phyloP scores from a whole-genome alignment of 164 flowering plant species.

The Kingdonia uniflora region DNA sequence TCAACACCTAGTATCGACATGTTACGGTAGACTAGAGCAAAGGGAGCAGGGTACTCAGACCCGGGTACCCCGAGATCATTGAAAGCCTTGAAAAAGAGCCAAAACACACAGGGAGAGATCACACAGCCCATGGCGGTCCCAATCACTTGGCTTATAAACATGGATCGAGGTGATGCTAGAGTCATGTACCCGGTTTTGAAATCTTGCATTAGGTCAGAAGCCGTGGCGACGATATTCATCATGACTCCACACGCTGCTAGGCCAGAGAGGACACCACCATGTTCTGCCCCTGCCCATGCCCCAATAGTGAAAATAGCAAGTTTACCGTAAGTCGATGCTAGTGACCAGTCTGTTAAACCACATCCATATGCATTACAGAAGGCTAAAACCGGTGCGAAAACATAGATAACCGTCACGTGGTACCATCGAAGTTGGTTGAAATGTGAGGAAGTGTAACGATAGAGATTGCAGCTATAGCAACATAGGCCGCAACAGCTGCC shows the following conservation, averaged over 20 bases:
- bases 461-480: constrained; percentile 28
- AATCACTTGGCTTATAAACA: constrained; percentile 47
- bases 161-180: constrained; percentile 47
- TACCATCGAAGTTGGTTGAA: constrained; percentile 42
- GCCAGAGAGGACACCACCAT: constrained; percentile 57
- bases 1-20: constrained; percentile 48
- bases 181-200: constrained; percentile 61
- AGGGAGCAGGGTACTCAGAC: constrained; percentile 39
- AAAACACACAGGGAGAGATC: constrained; percentile 49
- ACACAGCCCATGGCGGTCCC: constrained; percentile 56
- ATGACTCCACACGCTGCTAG: constrained; percentile 59
- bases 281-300: constrained; percentile 44
- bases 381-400: constrained; percentile 41
- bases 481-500: constrained; percentile 29
- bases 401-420: constrained; percentile 30
- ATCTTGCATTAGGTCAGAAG: constrained; percentile 50
- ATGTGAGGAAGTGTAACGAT: constrained; percentile 26
- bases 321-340: constrained; percentile 54
- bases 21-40: constrained; percentile 35
- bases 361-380: constrained; percentile 56
- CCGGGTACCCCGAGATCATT: constrained; percentile 20
- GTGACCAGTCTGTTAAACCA: constrained; percentile 57
- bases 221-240: constrained; percentile 58
- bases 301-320: constrained; percentile 47
- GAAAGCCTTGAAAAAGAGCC: constrained; percentile 52